Evolutionary conservation across 805 yeast species (phyloP), one percentile per base, ranked within the genome.

Genomic region (Sugiyamaella boreocaroliniensis): DNA sequence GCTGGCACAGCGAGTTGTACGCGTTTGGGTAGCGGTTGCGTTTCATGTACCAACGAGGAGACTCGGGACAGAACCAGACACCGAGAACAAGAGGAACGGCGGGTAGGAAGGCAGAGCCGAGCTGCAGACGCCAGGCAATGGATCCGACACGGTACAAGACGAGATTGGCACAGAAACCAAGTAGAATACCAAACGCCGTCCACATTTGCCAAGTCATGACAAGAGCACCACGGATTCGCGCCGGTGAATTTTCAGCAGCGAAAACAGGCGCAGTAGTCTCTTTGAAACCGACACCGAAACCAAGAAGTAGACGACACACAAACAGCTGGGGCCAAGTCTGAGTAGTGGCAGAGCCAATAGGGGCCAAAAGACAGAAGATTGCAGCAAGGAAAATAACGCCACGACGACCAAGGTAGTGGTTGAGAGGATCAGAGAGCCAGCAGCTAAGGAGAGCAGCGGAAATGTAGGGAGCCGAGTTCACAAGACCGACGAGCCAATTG

Each of bases 171-270:
- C 79, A 78, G 55, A 79, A 78, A 16, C 87, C 87, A 58, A 82
- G 71, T 76, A 80, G 77, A 56, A 83, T 81, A 53, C 88, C 88
- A 51, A 82, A 77, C 1, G 87, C 86, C 9, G 85, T 81, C 71
- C 81, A 82, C 58, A 81, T 77, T 67, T 83, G 87, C 85, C 86
- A 82, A 64, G 78, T 71, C 83, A 82, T 80, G 45, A 81, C 80
- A 55, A 83, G 68, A 0, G 85, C 78, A 48, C 88, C 88, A 62
- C 87, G 73, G 37, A 78, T 73, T 12, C 66, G 64, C 10, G 77
- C 75, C 1, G 85, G 85, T 4, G 81, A 64, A 60, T 80, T 75
- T 62, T 81, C 86, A 16, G 85, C 84, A 22, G 81, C 76, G 57
- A 78, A 80, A 12, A 83, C 80, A 4, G 88, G 86, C 9, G 80